A percentile compares a stretch with the other conserved stretches of the same genome.
Evolutionary conservation across 2,329 filamentous ascomycete genomes (phyloP).

Genomic region (Fusarium bactridioides): DNA sequence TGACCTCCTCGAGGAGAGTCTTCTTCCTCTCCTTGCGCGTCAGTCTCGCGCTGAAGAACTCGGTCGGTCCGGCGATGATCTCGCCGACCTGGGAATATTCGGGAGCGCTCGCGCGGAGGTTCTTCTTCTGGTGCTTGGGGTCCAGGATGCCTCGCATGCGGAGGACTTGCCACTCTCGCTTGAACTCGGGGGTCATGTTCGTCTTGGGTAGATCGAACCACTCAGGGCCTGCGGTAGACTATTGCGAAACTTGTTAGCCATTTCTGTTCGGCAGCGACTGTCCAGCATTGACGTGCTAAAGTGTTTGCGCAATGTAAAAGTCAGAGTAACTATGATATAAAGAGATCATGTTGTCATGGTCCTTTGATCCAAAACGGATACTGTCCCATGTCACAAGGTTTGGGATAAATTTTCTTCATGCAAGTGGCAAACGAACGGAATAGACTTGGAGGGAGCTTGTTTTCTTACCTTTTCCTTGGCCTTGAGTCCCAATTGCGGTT

Average conservation of each 20-base stretch:
- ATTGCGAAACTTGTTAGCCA: constrained; percentile 28
- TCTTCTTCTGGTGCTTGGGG: constrained; percentile 93
- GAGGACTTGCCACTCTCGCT: constrained; percentile 87
- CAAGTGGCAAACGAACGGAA: constrained; percentile 27
- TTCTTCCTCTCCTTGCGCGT: constrained; percentile 87
- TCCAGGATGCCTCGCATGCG: constrained; percentile 90
- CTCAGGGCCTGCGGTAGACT: constrained; percentile 73
- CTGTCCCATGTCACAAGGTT: constrained; percentile 50
- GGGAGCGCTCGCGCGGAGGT: constrained; percentile 71
- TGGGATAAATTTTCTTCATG: constrained; percentile 52
- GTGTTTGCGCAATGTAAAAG: constrained; percentile 27
- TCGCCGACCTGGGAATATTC: constrained; percentile 90
- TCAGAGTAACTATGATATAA: constrained; percentile 80
- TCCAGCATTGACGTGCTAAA: not conserved
- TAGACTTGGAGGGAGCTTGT: not conserved
- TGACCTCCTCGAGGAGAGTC: constrained; percentile 85
- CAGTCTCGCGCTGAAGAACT: constrained; percentile 83
- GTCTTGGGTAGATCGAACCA: constrained; percentile 93
- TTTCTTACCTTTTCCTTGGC: constrained; percentile 43
- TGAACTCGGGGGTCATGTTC: constrained; percentile 82
- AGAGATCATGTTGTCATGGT: constrained; percentile 69
- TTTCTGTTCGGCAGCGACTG: not conserved
- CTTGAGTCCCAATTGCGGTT: constrained; percentile 31
- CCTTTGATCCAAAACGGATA: constrained; percentile 52
- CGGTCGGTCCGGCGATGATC: constrained; percentile 86